A percentile compares a stretch with the other conserved stretches of the same genome.
Evolutionary conservation across 2,329 filamentous ascomycete species (phyloP).

Genomic region (Colletotrichum sp.): DNA sequence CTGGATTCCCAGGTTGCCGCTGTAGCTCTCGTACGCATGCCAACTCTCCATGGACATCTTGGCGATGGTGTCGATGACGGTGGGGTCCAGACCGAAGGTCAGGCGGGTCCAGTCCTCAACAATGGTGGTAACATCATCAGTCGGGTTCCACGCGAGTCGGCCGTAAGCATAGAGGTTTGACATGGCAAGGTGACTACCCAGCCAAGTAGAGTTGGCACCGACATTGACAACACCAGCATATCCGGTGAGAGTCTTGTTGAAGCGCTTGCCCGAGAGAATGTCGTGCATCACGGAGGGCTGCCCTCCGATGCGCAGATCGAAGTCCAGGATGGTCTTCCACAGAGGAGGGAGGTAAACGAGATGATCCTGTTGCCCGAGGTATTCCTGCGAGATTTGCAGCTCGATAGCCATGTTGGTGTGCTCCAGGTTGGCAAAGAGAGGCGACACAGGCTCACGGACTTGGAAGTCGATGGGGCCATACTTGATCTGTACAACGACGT

Average conservation of each 20-base stretch:
- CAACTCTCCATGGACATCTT: conserved; percentile 72
- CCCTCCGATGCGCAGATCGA: conserved; percentile 67
- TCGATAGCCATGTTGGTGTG: conserved; percentile 62
- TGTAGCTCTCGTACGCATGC: conserved; percentile 75
- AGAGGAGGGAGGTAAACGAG: conserved; percentile 71
- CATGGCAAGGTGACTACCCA: conserved; percentile 73
- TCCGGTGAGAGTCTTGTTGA: conserved; percentile 62
- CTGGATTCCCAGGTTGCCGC: conserved; percentile 72
- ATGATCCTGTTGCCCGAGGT: conserved; percentile 73
- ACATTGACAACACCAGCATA: conserved; percentile 73
- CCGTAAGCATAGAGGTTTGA: conserved; percentile 76
- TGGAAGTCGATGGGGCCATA: conserved; percentile 79
- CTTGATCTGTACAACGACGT: conserved; percentile 76
- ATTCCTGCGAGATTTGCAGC: conserved; percentile 72
- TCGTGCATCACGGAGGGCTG: conserved; percentile 61
- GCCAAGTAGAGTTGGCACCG: conserved; percentile 69
- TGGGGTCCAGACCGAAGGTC: conserved; percentile 63
- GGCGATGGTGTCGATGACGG: conserved; percentile 64
- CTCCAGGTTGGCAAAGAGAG: conserved; percentile 61
- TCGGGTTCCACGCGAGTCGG: conserved; percentile 68
- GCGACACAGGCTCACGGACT: conserved; percentile 70
- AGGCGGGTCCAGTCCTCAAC: conserved; percentile 72
- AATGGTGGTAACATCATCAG: conserved; percentile 49
- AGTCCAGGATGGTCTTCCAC: conserved; percentile 72
- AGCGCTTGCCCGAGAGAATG: conserved; percentile 65